Conservation (phyloP, 352 stramenopile genomes). For the Pythium phragmiticola region DNA sequence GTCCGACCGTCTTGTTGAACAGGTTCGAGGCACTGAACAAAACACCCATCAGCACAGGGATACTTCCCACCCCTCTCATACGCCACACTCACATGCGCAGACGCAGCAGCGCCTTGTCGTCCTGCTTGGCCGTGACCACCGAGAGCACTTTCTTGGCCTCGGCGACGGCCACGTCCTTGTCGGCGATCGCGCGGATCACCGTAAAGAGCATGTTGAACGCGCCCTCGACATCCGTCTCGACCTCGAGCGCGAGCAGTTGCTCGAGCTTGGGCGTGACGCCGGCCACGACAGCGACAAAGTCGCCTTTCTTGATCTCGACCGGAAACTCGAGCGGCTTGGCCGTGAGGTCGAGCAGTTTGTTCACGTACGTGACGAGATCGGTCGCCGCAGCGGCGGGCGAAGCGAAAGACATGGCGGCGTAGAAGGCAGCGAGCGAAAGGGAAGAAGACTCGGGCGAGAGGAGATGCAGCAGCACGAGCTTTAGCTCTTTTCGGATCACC, state of each 20-base stretch:
- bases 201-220: slow-evolving; percentile 68
- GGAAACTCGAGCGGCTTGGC: slow-evolving; percentile 44
- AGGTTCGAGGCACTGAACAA: slow-evolving; percentile 47
- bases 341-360: slow-evolving; percentile 64
- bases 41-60: slow-evolving; percentile 5
- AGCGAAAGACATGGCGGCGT: slow-evolving; percentile 8
- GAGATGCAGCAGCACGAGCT: neutral
- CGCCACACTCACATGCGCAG: slow-evolving; percentile 54
- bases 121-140: slow-evolving; percentile 38
- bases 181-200: slow-evolving; percentile 40
- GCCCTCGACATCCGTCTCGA: slow-evolving; percentile 79
- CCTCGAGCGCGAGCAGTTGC: slow-evolving; percentile 61
- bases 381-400: slow-evolving; percentile 31
- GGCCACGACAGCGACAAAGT: slow-evolving; percentile 45
- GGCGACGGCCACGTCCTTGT: slow-evolving; percentile 28
- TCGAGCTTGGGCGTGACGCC: slow-evolving; percentile 48
- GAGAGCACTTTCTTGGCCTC: slow-evolving; percentile 51
- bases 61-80: neutral
- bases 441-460: neutral
- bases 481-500: neutral
- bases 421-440: neutral
- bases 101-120: slow-evolving; percentile 65
- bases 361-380: slow-evolving; percentile 76
- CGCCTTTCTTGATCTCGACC: slow-evolving; percentile 64
- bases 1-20: slow-evolving; percentile 68